A percentile compares a stretch with the other conserved stretches of the same genome.
Conservation (phyloP, 2,329 filamentous ascomycete genomes). For the Beauveria australis region DNA sequence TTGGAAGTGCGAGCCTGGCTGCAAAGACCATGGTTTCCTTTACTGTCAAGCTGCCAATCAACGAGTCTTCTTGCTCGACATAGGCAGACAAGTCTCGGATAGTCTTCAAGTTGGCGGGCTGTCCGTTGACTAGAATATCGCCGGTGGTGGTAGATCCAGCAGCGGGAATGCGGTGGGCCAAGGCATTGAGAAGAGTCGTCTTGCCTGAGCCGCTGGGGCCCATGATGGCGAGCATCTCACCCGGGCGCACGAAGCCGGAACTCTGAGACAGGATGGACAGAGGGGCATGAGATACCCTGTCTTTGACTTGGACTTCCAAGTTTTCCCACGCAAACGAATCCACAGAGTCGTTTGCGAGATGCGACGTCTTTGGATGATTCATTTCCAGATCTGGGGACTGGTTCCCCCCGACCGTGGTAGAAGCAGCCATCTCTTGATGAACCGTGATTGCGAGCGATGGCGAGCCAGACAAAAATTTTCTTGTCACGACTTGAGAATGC, state of each 20-base stretch:
- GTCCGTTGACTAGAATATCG: slow-evolving; percentile 54
- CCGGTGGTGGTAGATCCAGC: slow-evolving; percentile 34
- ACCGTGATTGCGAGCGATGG: background rate
- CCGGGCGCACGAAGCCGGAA: slow-evolving; percentile 27
- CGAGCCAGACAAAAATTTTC: too few relatives aligned
- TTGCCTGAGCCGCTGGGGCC: slow-evolving; percentile 69
- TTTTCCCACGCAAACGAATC: slow-evolving; percentile 57
- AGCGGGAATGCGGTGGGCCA: slow-evolving; percentile 54
- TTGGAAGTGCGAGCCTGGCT: slow-evolving; percentile 49
- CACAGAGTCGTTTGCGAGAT: slow-evolving; percentile 54
- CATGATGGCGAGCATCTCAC: slow-evolving; percentile 73
- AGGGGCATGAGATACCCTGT: slow-evolving; percentile 34
- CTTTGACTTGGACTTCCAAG: slow-evolving; percentile 62
- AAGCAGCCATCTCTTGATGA: background rate
- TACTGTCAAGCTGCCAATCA: slow-evolving; percentile 74
- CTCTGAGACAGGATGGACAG: slow-evolving; percentile 14
- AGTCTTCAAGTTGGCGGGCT: slow-evolving; percentile 37
- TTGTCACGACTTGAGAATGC: background rate
- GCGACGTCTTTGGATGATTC: slow-evolving; percentile 23
- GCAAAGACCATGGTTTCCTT: slow-evolving; percentile 73
- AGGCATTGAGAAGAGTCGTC: slow-evolving; percentile 73
- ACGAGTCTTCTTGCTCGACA: slow-evolving; percentile 81
- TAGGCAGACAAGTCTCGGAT: slow-evolving; percentile 65
- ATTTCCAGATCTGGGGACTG: slow-evolving; percentile 7
- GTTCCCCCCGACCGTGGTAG: background rate